Percentiles rank a stretch among this genome's conserved stretches.
These are phyloP conservation scores for Sporothrix pseudoabietina DNA, from an alignment of 2,329 filamentous ascomycete species.

Conservation along the genomic window DNA sequence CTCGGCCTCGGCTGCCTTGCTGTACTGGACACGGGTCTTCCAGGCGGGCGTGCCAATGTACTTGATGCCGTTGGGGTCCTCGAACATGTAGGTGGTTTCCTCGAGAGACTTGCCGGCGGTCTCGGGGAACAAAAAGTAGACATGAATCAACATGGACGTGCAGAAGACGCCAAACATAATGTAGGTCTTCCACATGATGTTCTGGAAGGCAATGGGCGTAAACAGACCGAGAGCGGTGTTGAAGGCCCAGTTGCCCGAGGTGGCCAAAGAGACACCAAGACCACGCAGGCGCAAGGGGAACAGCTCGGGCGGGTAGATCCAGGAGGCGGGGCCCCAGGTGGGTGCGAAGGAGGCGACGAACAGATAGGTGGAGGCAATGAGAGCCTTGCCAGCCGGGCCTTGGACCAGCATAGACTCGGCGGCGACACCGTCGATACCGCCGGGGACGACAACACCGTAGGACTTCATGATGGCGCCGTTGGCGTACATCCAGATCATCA, in stretches of 20 bases:
- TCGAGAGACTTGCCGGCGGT: constrained; percentile 48
- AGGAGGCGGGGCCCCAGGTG: constrained; percentile 21
- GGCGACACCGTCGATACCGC: constrained; percentile 29
- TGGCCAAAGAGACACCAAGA: neutral
- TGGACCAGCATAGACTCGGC: constrained; percentile 21
- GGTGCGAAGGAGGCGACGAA: neutral
- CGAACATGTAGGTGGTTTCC: constrained; percentile 44
- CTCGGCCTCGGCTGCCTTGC: constrained; percentile 41
- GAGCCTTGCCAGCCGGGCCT: neutral
- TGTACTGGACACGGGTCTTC: constrained; percentile 46
- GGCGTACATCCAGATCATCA: constrained; percentile 39
- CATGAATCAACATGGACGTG: constrained; percentile 41
- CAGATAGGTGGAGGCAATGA: constrained; percentile 25
- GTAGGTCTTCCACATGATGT: constrained; percentile 48
- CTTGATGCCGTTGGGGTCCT: constrained; percentile 44
- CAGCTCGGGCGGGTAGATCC: constrained; percentile 28
- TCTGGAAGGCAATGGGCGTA: constrained; percentile 44
- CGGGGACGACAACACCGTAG: neutral
- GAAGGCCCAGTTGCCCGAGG: constrained; percentile 48
- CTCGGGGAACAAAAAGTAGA: constrained; percentile 45
- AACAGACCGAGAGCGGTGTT: constrained; percentile 47
- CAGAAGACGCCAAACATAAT: constrained; percentile 47
- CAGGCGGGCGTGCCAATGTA: constrained; percentile 48
- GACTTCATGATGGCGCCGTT: constrained; percentile 52
- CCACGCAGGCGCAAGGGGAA: constrained; percentile 28